Percentiles rank a stretch among this genome's conserved stretches.
phyloP scores from a whole-genome alignment of 345 rosid genomes.

The Eucalyptus curtisii region DNA sequence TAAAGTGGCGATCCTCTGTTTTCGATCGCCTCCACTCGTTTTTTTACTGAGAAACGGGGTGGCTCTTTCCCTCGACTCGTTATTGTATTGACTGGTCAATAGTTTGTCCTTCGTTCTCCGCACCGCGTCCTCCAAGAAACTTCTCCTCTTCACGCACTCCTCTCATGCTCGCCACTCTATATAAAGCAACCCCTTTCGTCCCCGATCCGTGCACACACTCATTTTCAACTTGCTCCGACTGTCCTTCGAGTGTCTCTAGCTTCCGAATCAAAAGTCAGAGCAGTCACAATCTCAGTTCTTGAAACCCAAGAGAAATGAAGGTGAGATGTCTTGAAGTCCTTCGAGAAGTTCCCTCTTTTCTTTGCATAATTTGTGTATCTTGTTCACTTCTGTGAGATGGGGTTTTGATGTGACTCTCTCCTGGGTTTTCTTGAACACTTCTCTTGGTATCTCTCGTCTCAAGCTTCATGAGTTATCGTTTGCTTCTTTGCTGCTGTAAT shows the following conservation, averaged over 20 bases:
- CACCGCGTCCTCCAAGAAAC: no score
- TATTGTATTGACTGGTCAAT: no score
- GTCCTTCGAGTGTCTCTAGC: neutral
- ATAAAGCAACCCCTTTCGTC: neutral
- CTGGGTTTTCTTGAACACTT: neutral
- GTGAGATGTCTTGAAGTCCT: neutral
- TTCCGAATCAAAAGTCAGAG: neutral
- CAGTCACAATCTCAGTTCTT: neutral
- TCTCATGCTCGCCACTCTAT: neutral
- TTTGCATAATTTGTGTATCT: fast-evolving
- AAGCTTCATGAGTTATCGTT: neutral
- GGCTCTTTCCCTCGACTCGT: neutral
- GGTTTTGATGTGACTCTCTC: neutral
- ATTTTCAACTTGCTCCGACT: neutral
- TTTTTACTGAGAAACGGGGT: neutral
- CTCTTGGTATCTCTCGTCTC: neutral
- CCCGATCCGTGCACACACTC: neutral
- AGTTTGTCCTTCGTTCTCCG: no score
- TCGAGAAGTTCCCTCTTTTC: neutral
- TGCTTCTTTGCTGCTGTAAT: neutral
- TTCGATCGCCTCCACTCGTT: neutral
- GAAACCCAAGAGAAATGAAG: neutral
- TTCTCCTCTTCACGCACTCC: neutral
- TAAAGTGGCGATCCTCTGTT: neutral
- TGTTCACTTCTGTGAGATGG: neutral